Evolutionary conservation across 441 rosid genomes (phyloP).

Genomic region (Iberis amara): DNA sequence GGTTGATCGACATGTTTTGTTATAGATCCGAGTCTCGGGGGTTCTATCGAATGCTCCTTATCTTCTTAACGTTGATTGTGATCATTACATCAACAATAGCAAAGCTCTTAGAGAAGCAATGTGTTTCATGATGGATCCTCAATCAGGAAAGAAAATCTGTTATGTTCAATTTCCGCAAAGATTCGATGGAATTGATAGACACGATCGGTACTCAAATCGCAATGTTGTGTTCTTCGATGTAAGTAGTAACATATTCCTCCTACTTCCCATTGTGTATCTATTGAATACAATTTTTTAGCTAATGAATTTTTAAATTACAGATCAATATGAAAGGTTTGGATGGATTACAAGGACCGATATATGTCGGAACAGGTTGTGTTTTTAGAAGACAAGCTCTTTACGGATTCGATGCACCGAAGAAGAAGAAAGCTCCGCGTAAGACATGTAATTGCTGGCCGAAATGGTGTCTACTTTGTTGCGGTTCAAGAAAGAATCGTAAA

Average conservation of each 20-base stretch:
- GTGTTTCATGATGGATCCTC: conserved; percentile 98
- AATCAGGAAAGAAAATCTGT: conserved; percentile 76
- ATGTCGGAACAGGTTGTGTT: conserved; percentile 95
- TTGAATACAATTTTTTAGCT: not conserved
- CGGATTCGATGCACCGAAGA: conserved; percentile 79
- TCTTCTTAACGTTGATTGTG: conserved; percentile 87
- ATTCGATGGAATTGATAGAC: conserved; percentile 83
- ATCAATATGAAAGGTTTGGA: conserved; percentile 97
- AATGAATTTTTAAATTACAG: conserved; percentile 34
- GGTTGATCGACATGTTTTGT: conserved; percentile 12
- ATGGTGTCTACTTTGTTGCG: conserved; percentile 66
- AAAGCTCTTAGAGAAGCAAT: conserved; percentile 92
- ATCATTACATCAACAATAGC: conserved; percentile 89
- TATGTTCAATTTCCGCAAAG: conserved; percentile 96
- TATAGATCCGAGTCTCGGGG: conserved; percentile 78
- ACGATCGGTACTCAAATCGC: conserved; percentile 87
- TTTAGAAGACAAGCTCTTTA: conserved; percentile 93
- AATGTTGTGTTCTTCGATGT: conserved; percentile 94
- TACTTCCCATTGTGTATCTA: not conserved
- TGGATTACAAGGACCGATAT: conserved; percentile 95
- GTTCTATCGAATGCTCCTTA: conserved; percentile 85
- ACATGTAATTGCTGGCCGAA: conserved; percentile 91
- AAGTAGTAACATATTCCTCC: conserved; percentile 31
- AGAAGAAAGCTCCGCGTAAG: conserved; percentile 71
- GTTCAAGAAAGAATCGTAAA: conserved; percentile 50